Evolutionary conservation across 2,329 filamentous ascomycete species (phyloP), one percentile per base, ranked within the genome.

Genomic region (Botryotinia narcissicola): DNA sequence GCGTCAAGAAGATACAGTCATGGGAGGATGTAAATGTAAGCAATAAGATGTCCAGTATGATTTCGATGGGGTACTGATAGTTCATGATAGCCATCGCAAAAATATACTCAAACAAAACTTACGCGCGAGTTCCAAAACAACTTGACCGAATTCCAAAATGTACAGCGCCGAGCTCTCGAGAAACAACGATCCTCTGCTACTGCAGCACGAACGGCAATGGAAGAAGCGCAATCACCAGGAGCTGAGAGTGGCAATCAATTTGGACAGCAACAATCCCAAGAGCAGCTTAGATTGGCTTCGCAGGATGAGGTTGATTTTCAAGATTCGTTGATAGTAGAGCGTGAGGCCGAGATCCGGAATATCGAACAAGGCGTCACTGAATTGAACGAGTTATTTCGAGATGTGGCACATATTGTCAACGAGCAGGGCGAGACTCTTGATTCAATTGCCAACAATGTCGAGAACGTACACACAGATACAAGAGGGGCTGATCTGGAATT

Each of bases 221-320:
- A 95, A 59, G 87, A 90, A 32, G 84, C 87, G 16, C 82, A 84
- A 22, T 82, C 83, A 25, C 82, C 80, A 32, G 78, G 80, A 32
- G 80, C 77, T 18, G 82, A 80, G 73, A 77, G 77, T 22, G 77
- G 78, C 37, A 83, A 79, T 71, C 84, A 81, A 74, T 83, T 79
- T 77, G 83, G 82, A 72, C 86, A 87, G 66, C 87, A 89, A 75
- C 90, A 92, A 80, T 87, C 92, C 77, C 89, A 95, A 79, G 91
- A 96, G 78, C 89, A 95, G 78, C 86, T 92, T 20, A 93, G 93
- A 73, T 87, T 98, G 14, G 96, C 95, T 1, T 89, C 93, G 42
- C 96, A 99, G 82, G 92, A 94, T 78, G 97, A 99, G 81, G 96
- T 99, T 61, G 95, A 99, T 81, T 99, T 98, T 84, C 96, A 99